Percentiles rank a stretch among this genome's conserved stretches.
These are phyloP conservation scores for Ceratocystis papillata DNA, from an alignment of 2,329 filamentous ascomycete species.

Conservation along the genomic window DNA sequence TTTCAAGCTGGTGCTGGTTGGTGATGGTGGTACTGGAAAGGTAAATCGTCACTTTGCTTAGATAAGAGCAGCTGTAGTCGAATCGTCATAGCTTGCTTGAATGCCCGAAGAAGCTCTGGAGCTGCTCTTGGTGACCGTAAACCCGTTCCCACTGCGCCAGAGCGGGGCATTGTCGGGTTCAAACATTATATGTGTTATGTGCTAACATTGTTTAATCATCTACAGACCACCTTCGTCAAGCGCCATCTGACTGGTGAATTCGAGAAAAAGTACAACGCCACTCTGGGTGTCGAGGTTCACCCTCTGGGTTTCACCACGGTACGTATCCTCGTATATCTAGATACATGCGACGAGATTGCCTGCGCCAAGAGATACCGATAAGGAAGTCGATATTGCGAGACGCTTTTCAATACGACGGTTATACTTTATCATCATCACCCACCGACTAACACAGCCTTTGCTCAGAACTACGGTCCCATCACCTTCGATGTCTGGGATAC, in stretches of 20 bases:
- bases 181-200: background rate
- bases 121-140: background rate
- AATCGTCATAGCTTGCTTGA: slow-evolving; percentile 5
- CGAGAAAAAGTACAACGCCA: slow-evolving; percentile 99
- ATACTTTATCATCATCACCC: background rate
- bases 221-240: slow-evolving; percentile 98
- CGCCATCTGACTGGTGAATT: slow-evolving; percentile 99
- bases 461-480: slow-evolving; percentile 82
- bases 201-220: slow-evolving; percentile 4
- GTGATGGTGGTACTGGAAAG: slow-evolving; percentile 99
- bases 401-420: background rate
- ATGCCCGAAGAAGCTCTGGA: background rate
- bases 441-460: background rate
- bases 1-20: slow-evolving; percentile 99
- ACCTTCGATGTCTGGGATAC: slow-evolving; percentile 99
- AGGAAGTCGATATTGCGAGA: slow-evolving; percentile 5
- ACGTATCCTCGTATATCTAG: slow-evolving; percentile 39
- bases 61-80: background rate
- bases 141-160: slow-evolving; percentile 9
- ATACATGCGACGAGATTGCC: slow-evolving; percentile 27
- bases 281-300: slow-evolving; percentile 98
- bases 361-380: background rate
- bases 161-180: slow-evolving; percentile 18
- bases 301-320: slow-evolving; percentile 96
- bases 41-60: slow-evolving; percentile 36